These are phyloP conservation scores for Fusarium haematococcum DNA, from an alignment of 2,329 filamentous ascomycete species.

Conservation along the genomic window DNA sequence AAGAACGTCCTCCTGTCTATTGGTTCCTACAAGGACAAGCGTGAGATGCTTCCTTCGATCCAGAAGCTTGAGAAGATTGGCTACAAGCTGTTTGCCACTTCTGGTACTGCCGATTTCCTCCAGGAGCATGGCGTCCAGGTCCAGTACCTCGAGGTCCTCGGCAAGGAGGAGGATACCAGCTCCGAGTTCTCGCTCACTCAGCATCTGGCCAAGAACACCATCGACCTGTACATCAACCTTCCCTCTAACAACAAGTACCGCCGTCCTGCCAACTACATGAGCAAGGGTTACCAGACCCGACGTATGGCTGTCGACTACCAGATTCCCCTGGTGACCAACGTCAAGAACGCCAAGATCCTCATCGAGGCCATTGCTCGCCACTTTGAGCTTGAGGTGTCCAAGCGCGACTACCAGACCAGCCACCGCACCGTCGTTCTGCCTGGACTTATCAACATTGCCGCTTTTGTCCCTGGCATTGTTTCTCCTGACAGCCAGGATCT, in stretches of 20 bases:
- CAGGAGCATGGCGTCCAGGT: constrained; percentile 92
- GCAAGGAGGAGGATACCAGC: constrained; percentile 84
- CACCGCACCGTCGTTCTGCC: constrained; percentile 80
- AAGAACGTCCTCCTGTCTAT: constrained; percentile 96
- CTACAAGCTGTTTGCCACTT: constrained; percentile 95
- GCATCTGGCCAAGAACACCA: constrained; percentile 96
- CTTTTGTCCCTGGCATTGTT: constrained; percentile 81
- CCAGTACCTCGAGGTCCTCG: constrained; percentile 91
- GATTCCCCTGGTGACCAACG: constrained; percentile 96
- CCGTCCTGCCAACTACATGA: constrained; percentile 97
- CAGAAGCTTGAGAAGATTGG: constrained; percentile 89
- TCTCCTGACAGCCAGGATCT: constrained; percentile 75
- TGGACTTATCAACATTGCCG: constrained; percentile 82
- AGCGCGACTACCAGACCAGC: constrained; percentile 92
- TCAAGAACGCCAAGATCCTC: constrained; percentile 98
- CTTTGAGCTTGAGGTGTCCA: constrained; percentile 84
- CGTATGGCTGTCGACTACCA: constrained; percentile 99
- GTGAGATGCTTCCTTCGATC: constrained; percentile 95
- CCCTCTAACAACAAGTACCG: constrained; percentile 99
- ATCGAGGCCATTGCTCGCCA: constrained; percentile 93
- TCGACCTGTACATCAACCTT: constrained; percentile 98
- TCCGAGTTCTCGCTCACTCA: constrained; percentile 97
- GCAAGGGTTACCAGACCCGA: constrained; percentile 94
- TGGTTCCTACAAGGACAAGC: constrained; percentile 97
- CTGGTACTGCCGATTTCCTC: constrained; percentile 95